Evolutionary conservation across 768 basidiomycete species (phyloP), one percentile per base, ranked within the genome.

Genomic region (Psilocybe cyanescens): DNA sequence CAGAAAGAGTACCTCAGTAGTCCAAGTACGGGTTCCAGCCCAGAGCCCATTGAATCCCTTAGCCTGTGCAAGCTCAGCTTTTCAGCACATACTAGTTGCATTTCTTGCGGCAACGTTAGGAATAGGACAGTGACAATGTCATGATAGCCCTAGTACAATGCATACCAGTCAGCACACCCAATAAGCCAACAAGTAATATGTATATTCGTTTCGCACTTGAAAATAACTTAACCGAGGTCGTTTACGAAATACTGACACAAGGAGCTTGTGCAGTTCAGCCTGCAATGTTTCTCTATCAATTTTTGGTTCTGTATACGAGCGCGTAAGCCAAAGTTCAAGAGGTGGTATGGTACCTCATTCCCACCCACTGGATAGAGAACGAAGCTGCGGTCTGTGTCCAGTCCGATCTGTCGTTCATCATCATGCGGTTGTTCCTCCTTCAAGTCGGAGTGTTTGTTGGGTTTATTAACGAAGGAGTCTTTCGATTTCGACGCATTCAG

Each of bases 301-400:
- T 49, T 65, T 66, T 58, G 59, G 58, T 54, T 67, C 71, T 70
- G 28, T 50, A 17, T 17, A 58, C 62, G 53, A 62, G 59, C 33
- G 33, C 33, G 33, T 67, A 47, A 48, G 45, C 29, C 46, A 57
- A 33, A 49, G 47, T 7, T 37, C 17, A 60, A 82, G 76, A 8
- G 3, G 16, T 12, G 9, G 35, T 35, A 1, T 19, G 19, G 46
- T 33, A 37, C 45, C 45, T 33, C 16, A 53, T 61, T 58, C 69
- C 68, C 80, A 92, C 94, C 92, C 83, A 86, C 88, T 70, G 95
- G 92, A 76, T 97, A 98, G 63, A 95, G 79, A 58, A 97, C 92
- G 68, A 98, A 98, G 65, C 94, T 95, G 51, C 95, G 86, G 74
- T 95, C 88, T 1, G 95, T 97, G 75, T 97, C 95, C 35, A 97